These are phyloP conservation scores for Fusarium falciforme DNA, from an alignment of 2,329 filamentous ascomycete species.

Conservation along the genomic window DNA sequence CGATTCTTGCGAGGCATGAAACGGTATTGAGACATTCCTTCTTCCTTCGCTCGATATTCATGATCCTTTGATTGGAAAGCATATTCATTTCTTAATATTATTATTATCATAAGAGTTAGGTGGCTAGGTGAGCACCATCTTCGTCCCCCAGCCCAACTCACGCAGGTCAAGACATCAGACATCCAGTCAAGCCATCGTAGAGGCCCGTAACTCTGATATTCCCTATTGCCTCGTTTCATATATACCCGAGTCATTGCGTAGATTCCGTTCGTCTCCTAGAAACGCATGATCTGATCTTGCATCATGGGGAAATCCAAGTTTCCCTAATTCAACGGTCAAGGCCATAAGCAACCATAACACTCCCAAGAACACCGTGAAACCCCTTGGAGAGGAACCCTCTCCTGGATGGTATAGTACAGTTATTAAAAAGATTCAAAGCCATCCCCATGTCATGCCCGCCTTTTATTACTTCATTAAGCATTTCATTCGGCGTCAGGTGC, in stretches of 20 bases:
- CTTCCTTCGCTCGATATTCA: not conserved
- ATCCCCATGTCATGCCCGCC: constrained; percentile 27
- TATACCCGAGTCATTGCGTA: constrained; percentile 35
- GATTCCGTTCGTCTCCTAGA: constrained; percentile 28
- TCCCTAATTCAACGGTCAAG: constrained; percentile 28
- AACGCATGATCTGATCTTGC: constrained; percentile 18
- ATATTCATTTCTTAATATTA: not conserved
- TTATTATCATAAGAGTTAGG: not conserved
- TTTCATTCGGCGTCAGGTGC: constrained; percentile 31
- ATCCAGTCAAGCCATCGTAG: not conserved
- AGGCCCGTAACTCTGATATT: constrained; percentile 13
- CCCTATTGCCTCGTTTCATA: constrained; percentile 32
- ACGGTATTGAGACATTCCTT: not conserved
- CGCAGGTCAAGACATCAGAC: not conserved
- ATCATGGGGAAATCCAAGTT: constrained; percentile 37
- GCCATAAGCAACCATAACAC: constrained; percentile 38
- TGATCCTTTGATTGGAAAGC: not conserved
- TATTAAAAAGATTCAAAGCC: constrained; percentile 43
- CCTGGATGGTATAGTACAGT: constrained; percentile 43
- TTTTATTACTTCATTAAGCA: constrained; percentile 38
- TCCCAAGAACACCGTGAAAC: constrained; percentile 42
- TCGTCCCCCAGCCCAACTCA: not conserved
- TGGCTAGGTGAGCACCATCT: not conserved
- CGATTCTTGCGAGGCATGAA: not conserved
- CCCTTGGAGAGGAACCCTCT: constrained; percentile 32